phyloP scores from a whole-genome alignment of 208 protist species.

The Leishmania tropica region DNA sequence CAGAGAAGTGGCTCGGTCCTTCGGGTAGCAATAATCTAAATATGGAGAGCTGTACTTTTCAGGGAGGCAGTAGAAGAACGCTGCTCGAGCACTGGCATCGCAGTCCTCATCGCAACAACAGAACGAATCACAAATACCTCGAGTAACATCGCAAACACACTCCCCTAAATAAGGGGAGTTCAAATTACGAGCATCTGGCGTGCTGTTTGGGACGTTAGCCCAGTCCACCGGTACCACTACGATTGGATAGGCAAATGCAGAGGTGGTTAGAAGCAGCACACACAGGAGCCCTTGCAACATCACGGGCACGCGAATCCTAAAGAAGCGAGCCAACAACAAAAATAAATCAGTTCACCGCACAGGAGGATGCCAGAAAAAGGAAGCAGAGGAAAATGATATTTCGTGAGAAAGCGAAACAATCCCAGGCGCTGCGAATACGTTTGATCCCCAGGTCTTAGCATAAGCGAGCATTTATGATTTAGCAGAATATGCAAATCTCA shows the following conservation, averaged over 20 bases:
- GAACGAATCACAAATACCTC: constrained; percentile 67
- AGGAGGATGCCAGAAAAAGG: neutral
- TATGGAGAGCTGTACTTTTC: constrained; percentile 53
- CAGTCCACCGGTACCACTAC: constrained; percentile 44
- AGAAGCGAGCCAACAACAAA: neutral
- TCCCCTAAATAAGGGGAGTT: constrained; percentile 76
- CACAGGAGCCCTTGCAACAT: constrained; percentile 5
- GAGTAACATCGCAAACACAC: constrained; percentile 76
- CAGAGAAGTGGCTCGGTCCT: constrained; percentile 39
- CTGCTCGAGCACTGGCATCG: constrained; percentile 20
- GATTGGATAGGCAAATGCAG: constrained; percentile 32
- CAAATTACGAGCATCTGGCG: constrained; percentile 48
- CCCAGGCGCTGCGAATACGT: neutral
- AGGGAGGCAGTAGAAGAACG: constrained; percentile 60
- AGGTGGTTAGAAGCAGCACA: constrained; percentile 3
- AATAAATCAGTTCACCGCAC: neutral
- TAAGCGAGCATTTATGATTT: neutral
- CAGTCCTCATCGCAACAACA: constrained; percentile 86
- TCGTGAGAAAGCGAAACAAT: neutral
- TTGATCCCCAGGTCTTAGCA: neutral
- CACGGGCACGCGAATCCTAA: neutral
- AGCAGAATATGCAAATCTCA: neutral
- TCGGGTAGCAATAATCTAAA: constrained; percentile 59
- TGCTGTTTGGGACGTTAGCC: constrained; percentile 35
- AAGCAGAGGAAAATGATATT: constrained; percentile 4